phyloP scores from a whole-genome alignment of 2,329 filamentous ascomycete species.

The Pseudofabraea citricarpa region DNA sequence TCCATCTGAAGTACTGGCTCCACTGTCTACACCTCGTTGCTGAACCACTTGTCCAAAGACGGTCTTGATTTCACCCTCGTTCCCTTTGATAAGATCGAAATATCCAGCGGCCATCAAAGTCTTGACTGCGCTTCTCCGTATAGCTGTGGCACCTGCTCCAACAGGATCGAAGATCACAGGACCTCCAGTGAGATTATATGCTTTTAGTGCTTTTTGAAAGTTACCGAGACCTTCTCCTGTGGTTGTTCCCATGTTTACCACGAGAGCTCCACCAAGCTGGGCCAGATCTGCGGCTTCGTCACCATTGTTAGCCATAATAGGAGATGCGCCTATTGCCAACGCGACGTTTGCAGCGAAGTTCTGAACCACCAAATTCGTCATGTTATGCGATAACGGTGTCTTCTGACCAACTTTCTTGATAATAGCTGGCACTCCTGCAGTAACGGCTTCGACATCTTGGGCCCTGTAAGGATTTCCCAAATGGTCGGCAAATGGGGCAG shows the following conservation, averaged over 20 bases:
- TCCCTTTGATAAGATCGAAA: constrained; percentile 89
- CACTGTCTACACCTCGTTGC: constrained; percentile 84
- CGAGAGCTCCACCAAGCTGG: constrained; percentile 68
- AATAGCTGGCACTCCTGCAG: constrained; percentile 30
- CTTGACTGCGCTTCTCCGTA: constrained; percentile 67
- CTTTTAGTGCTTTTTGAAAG: constrained; percentile 67
- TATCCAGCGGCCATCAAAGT: constrained; percentile 68
- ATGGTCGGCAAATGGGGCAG: constrained; percentile 21
- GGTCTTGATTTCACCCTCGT: constrained; percentile 80
- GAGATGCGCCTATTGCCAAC: constrained; percentile 76
- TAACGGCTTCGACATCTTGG: constrained; percentile 17
- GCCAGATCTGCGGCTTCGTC: constrained; percentile 80
- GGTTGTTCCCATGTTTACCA: constrained; percentile 94
- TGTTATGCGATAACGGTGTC: constrained; percentile 84
- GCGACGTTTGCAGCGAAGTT: constrained; percentile 93
- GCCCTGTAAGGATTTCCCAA: constrained; percentile 11
- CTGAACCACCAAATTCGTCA: constrained; percentile 95
- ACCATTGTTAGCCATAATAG: constrained; percentile 90
- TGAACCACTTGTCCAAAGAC: constrained; percentile 55
- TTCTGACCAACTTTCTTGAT: constrained; percentile 56
- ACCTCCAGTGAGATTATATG: constrained; percentile 73
- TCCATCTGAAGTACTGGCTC: constrained; percentile 45
- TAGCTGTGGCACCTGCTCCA: constrained; percentile 75
- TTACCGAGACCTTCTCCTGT: constrained; percentile 69
- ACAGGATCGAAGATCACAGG: constrained; percentile 87